Base-by-base conservation (phyloP, 1,139 yeast genomes). In the Petasospora fabianii region DNA sequence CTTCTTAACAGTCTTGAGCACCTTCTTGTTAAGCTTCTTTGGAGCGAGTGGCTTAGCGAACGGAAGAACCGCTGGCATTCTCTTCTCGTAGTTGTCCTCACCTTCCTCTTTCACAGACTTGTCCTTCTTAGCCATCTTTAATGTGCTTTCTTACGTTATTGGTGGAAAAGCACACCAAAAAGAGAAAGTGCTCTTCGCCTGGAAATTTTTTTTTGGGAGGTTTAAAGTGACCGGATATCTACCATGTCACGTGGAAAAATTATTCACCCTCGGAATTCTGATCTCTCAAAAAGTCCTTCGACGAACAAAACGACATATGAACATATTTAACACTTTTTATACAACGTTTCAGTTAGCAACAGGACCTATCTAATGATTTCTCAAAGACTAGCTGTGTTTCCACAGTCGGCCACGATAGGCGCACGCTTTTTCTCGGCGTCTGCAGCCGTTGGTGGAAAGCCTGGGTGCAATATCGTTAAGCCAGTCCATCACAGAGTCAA, bases 31-130 rank as follows among this genome's bases (percentile, higher is more conserved):
- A 62, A 90, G 71, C 66, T 94, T 94, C 71, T 94, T 94, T 36
- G 96, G 81, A 15, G 98, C 99, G 58, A 94, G 74, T 47, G 99
- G 99, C 59, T 81, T 72, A 41, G 98, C 97, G 64, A 94, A 92
- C 44, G 96, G 84, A 56, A 92, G 73, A 42, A 85, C 79, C 18
- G 97, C 97, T 34, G 96, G 81, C 69, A 92, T 68, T 66, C 97
- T 80, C 59, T 75, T 75, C 52, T 92, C 98, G 68, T 92, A 92
- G 77, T 90, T 87, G 62, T 88, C 97, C 26, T 57, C 49, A 15
- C 56, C 39, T 42, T 68, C 71, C 50, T 69, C 74, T 43, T 61
- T 64, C 33, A 35, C 42, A 12, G 51, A 41, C 52, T 63, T 64
- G 62, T 74, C 77, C 56, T 69, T 67, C 66, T 75, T 77, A 47